These are phyloP conservation scores for Stentor roeselii DNA, from an alignment of 73 alveolate genomes.

Conservation along the genomic window DNA sequence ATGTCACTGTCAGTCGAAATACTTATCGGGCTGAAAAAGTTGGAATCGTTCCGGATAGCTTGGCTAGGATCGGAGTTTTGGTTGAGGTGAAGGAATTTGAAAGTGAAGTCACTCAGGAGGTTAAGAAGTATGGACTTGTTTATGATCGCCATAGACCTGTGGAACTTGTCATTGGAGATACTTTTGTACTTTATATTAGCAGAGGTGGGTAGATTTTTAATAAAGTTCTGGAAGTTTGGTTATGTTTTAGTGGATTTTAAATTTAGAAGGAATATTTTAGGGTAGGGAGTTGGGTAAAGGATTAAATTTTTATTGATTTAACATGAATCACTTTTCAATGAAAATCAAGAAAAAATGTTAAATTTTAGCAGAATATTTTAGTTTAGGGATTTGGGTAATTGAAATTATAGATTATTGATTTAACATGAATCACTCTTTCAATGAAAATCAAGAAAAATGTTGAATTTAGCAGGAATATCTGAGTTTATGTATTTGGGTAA, in stretches of 20 bases:
- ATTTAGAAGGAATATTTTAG: slow-evolving; percentile 13
- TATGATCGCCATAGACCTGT: slow-evolving; percentile 27
- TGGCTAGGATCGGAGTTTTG: background rate
- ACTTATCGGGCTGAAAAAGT: slow-evolving; percentile 24
- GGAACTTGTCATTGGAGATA: slow-evolving; percentile 24
- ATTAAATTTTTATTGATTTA: background rate
- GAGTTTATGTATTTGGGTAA: no score
- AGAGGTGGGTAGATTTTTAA: slow-evolving; percentile 22
- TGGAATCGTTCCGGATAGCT: slow-evolving; percentile 30
- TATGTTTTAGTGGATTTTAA: background rate
- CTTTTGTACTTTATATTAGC: slow-evolving; percentile 25
- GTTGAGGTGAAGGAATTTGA: background rate
- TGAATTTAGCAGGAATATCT: no score
- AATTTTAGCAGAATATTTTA: background rate
- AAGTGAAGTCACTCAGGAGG: background rate
- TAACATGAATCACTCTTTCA: background rate
- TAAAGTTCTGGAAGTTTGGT: no score
- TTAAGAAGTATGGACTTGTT: slow-evolving; percentile 21
- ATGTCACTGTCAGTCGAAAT: background rate
- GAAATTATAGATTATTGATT: no score
- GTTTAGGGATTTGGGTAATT: background rate
- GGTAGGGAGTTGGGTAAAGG: background rate
- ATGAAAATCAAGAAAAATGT: no score
- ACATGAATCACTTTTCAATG: background rate
- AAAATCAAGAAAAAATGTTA: background rate